A percentile compares a stretch with the other conserved stretches of the same genome.
Evolutionary conservation across 148 eudicot species (phyloP).

Genomic region (Fagopyrum tataricum): DNA sequence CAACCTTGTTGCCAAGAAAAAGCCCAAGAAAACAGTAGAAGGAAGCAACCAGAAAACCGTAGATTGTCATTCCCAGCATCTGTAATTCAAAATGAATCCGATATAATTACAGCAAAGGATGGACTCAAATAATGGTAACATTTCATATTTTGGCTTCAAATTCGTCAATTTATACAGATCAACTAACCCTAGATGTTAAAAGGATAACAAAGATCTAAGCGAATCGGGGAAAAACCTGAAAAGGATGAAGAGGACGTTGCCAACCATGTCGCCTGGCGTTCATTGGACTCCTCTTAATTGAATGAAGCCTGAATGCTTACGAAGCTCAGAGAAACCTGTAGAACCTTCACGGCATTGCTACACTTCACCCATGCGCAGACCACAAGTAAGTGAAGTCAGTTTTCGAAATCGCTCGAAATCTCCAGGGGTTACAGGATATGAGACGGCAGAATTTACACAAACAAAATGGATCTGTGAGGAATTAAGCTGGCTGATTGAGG

Average conservation of each 20-base stretch:
- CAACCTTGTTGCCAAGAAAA: conserved; percentile 62
- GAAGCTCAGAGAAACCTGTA: neutral
- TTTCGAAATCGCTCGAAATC: neutral
- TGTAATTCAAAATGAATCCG: conserved; percentile 20
- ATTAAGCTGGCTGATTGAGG: neutral
- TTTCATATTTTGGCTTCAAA: neutral
- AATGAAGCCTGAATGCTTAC: neutral
- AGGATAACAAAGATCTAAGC: neutral
- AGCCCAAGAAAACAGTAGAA: conserved; percentile 74
- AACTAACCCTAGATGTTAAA: neutral
- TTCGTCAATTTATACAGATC: neutral
- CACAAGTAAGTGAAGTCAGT: neutral
- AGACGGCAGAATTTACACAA: neutral
- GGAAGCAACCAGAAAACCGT: conserved; percentile 44
- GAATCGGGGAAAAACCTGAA: conserved; percentile 38
- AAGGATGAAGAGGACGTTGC: conserved; percentile 88
- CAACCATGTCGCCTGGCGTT: conserved; percentile 74
- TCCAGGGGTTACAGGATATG: neutral
- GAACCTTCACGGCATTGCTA: neutral
- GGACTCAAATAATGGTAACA: neutral
- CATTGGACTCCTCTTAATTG: conserved; percentile 8
- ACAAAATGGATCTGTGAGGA: neutral
- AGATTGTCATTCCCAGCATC: conserved; percentile 77
- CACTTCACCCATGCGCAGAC: neutral
- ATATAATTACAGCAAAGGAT: neutral